Evolutionary conservation across 352 stramenopile species (phyloP).

Genomic region (Aphanomyces astaci): DNA sequence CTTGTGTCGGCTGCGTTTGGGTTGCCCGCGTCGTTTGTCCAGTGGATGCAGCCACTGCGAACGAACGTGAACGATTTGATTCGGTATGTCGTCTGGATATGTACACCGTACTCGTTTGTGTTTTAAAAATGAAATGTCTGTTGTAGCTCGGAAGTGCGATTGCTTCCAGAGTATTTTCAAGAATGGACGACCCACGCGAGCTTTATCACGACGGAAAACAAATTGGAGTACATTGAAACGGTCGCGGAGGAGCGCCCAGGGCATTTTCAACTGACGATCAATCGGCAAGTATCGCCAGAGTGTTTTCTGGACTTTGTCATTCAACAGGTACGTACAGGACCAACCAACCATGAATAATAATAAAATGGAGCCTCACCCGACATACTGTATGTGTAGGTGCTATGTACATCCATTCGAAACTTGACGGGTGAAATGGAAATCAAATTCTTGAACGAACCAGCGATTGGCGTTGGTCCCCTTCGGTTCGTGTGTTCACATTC

Average conservation of each 20-base stretch:
- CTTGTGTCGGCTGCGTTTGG: background rate
- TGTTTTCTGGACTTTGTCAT: constrained; percentile 18
- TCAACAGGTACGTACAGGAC: constrained; percentile 11
- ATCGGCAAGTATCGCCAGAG: background rate
- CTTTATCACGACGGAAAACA: constrained; percentile 2
- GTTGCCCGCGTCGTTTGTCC: background rate
- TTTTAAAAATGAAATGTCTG: too few relatives aligned
- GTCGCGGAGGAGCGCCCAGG: background rate
- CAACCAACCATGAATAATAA: too few relatives aligned
- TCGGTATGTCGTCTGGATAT: background rate
- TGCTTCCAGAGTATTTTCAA: constrained; percentile 5
- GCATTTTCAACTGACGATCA: background rate
- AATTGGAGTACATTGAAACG: constrained; percentile 12
- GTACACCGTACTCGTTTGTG: too few relatives aligned
- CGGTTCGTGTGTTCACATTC: background rate
- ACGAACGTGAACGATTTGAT: constrained; percentile 10
- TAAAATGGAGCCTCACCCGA: too few relatives aligned
- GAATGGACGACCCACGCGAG: background rate
- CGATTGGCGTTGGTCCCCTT: constrained; percentile 8
- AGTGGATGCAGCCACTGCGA: constrained; percentile 8
- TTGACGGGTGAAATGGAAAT: constrained; percentile 14
- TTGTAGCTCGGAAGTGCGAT: constrained; percentile 3
- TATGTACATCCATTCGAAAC: background rate
- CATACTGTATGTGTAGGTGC: constrained; percentile 11
- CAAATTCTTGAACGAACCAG: constrained; percentile 16